Base-by-base conservation (phyloP, 1,284 basidiomycete genomes). In the Cutaneotrichosporon spelunceum region DNA sequence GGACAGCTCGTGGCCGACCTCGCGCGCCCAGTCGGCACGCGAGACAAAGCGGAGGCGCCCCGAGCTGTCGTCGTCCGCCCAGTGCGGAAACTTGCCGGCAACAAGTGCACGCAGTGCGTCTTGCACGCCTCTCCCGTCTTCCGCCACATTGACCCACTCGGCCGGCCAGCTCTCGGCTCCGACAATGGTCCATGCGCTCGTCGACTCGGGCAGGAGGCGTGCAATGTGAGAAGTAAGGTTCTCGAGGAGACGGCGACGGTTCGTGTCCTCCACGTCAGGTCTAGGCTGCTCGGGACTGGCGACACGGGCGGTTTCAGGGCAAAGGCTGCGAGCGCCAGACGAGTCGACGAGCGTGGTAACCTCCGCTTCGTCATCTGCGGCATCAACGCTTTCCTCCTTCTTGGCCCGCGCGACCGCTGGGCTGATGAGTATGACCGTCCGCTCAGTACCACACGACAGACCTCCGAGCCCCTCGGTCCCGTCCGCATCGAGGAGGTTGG, bases 151-250 rank as follows among this genome's bases (percentile, higher is more conserved):
- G 48, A 23, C 27, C 48, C 48, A 50, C 14, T 50, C 48, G 26
- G 19, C 7, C 11, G 48, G 48, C 48, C 48, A 50, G 19, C 11
- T n/a, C 48, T 50, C 48, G 26, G 48, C 48, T 7, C 48, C 48
- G 16, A 50, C 48, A 26, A 50, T 50, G 1, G 48, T 50, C 48
- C 48, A 50, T 8, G 13, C 6, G 16, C 48, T 50, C 13, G 19
- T 27, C 26, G 48, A 50, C 24, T n/a, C 10, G 19, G 48, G 48
- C 19, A 50, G 48, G 16, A 50, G 48, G 48, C 48, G 48, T 26
- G 48, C 48, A 19, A 50, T 50, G 48, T 50, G 26, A 7, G 48
- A 19, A 3, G 48, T 19, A 7, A 50, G 48, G 6, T 27, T 50
- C 27, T 50, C 48, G 27, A 50, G 26, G 26, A 50, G 48, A 11